A percentile compares a stretch with the other conserved stretches of the same genome.
Conservation (phyloP, 2,329 filamentous ascomycete genomes). For the Aspergillus neoniger region DNA sequence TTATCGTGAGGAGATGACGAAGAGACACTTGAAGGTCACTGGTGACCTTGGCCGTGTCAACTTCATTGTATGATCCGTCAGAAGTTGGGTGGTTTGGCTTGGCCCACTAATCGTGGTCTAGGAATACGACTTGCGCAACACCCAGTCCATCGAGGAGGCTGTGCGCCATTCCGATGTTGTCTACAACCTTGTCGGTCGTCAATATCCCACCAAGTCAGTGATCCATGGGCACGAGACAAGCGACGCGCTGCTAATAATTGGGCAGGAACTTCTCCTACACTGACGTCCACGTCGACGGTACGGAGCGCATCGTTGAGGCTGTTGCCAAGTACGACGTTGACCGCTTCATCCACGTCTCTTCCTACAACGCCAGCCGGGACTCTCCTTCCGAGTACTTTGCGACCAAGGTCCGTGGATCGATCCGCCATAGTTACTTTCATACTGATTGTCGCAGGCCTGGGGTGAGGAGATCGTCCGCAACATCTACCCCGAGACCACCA, state of each 20-base stretch:
- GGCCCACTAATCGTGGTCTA: slow-evolving; percentile 39
- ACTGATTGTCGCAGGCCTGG: slow-evolving; percentile 56
- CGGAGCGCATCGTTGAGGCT: slow-evolving; percentile 87
- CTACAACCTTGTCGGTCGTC: slow-evolving; percentile 91
- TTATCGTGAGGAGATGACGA: slow-evolving; percentile 95
- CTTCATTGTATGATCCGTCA: slow-evolving; percentile 69
- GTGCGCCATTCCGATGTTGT: slow-evolving; percentile 97
- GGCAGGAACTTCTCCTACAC: slow-evolving; percentile 85
- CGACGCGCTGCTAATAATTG: slow-evolving; percentile 34
- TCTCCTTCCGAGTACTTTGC: slow-evolving; percentile 87
- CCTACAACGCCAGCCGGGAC: slow-evolving; percentile 79
- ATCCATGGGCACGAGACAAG: background rate
- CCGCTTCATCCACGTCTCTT: slow-evolving; percentile 94
- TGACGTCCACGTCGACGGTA: slow-evolving; percentile 91
- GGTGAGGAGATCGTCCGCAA: slow-evolving; percentile 81
- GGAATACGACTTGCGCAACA: slow-evolving; percentile 96
- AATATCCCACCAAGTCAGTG: slow-evolving; percentile 90
- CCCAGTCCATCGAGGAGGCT: slow-evolving; percentile 90
- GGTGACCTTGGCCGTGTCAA: slow-evolving; percentile 88
- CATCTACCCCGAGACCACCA: slow-evolving; percentile 95
- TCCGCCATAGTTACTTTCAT: slow-evolving; percentile 1
- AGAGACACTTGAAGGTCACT: slow-evolving; percentile 93
- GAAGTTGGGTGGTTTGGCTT: background rate
- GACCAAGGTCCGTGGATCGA: slow-evolving; percentile 67
- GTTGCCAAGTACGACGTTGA: slow-evolving; percentile 98